Evolutionary conservation across 2,329 filamentous ascomycete genomes (phyloP).

Genomic region (Calonectria pauciramosa): DNA sequence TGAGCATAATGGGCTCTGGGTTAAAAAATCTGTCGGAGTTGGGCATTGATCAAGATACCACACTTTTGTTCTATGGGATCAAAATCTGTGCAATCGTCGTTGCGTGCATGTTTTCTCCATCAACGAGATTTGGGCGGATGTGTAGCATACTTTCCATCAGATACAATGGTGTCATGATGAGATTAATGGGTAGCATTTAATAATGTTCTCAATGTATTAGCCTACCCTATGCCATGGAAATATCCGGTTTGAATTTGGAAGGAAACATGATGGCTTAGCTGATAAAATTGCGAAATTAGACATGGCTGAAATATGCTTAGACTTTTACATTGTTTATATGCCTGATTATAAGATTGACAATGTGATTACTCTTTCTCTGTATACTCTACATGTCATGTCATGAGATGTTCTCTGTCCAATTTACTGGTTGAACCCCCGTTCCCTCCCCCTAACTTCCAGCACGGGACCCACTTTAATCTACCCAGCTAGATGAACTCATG

Average conservation of each 20-base stretch:
- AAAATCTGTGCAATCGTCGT: background rate
- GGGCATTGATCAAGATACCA: conserved; percentile 34
- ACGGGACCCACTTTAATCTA: background rate
- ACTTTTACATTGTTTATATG: background rate
- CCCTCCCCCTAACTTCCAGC: background rate
- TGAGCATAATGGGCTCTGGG: conserved; percentile 27
- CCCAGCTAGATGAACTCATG: background rate
- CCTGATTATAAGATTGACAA: background rate
- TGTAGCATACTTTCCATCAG: background rate
- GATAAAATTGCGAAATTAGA: background rate
- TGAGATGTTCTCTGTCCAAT: background rate
- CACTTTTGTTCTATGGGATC: conserved; percentile 5
- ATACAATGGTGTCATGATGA: background rate
- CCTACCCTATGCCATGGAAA: background rate
- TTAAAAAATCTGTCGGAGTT: conserved; percentile 36
- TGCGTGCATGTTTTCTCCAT: background rate
- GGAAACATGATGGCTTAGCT: background rate
- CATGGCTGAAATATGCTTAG: background rate
- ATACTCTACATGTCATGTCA: background rate
- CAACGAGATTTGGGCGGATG: background rate
- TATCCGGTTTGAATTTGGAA: background rate
- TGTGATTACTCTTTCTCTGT: background rate
- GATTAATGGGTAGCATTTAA: background rate
- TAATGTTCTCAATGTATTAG: background rate
- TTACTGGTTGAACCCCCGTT: background rate